Evolutionary conservation across 2,329 filamentous ascomycete genomes (phyloP), one percentile per base, ranked within the genome.

Genomic region (Alternaria tenuissima): DNA sequence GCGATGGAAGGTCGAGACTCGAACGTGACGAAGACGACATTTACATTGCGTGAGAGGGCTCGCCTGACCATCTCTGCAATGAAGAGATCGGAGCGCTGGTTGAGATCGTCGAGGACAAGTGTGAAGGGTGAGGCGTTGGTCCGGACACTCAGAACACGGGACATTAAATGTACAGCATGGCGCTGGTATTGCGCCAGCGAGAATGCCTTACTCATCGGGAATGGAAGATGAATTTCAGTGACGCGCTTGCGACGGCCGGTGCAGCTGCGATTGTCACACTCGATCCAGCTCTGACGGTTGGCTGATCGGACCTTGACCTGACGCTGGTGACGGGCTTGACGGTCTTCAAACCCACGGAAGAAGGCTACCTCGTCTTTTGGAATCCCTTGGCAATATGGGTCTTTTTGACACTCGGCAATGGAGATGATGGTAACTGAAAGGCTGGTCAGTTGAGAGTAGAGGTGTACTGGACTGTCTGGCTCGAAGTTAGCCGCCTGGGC

Each of bases 121-220:
- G 94, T 97, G 72, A 98, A 88, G 3, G 94, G 94, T 49, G 93
- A 96, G 14, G 91, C 88, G 57, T 88, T 88, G 77, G 95, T 91
- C 63, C 92, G 87, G 57, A 92, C 83, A 73, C 89, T 92, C 64
- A 97, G 84, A 2, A 97, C 83, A 74, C 93, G 94, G 64, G 93
- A 91, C 56, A 97, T 88, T 3, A 96, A 83, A 3, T 96, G 86
- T 22, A 96, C 81, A 76, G 93, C 94, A 79, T 97, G 93, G 20
- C 92, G 94, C 65, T 92, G 87, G 30, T 91, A 86, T 73, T 96
- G 92, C 47, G 66, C 66, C 5, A 65, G 49, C 7, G 63, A 69
- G 22, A 47, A 56, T 28, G 49, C 20, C 42, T 59, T 42, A 26
- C 66, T 62, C 68, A 71, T 73, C 47, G n/a, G 66, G 52, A 48